phyloP scores from a whole-genome alignment of 2,329 filamentous ascomycete genomes.

The Penicillium sp. region DNA sequence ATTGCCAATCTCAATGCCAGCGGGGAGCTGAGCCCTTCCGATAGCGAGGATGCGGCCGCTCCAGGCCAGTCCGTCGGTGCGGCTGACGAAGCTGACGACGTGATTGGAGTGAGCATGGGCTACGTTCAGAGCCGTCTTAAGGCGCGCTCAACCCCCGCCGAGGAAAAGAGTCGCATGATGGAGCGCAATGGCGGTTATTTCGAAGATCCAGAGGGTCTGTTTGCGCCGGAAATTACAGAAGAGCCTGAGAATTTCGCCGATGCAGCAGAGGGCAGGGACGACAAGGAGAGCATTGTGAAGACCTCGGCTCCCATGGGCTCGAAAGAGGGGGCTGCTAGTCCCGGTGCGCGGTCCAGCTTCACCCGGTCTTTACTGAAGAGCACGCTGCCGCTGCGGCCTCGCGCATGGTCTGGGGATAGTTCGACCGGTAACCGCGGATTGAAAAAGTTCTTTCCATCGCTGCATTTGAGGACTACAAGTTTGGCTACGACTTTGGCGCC shows the following conservation, averaged over 20 bases:
- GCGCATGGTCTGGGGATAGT: constrained; percentile 42
- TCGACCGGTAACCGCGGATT: constrained; percentile 29
- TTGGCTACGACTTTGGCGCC: constrained; percentile 27
- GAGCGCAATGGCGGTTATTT: constrained; percentile 58
- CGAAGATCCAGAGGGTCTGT: constrained; percentile 36
- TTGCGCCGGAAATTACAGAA: constrained; percentile 35
- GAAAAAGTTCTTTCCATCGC: constrained; percentile 42
- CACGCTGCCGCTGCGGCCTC: constrained; percentile 38
- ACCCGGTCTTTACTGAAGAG: constrained; percentile 42
- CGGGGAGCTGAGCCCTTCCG: constrained; percentile 26
- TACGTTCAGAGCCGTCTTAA: constrained; percentile 61
- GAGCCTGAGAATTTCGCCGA: constrained; percentile 35
- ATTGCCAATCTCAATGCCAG: not conserved
- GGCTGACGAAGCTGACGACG: constrained; percentile 40
- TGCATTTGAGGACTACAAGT: constrained; percentile 34
- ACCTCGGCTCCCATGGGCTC: constrained; percentile 2
- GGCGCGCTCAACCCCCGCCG: constrained; percentile 61
- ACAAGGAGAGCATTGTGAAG: constrained; percentile 11
- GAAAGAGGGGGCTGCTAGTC: not conserved
- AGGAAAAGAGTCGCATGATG: constrained; percentile 63
- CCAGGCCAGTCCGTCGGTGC: constrained; percentile 26
- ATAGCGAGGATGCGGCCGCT: constrained; percentile 34
- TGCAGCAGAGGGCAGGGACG: not conserved
- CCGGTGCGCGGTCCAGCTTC: constrained; percentile 34
- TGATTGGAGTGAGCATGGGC: constrained; percentile 65